Conservation (phyloP, 306 rosid genomes). For the Vicia faba region DNA sequence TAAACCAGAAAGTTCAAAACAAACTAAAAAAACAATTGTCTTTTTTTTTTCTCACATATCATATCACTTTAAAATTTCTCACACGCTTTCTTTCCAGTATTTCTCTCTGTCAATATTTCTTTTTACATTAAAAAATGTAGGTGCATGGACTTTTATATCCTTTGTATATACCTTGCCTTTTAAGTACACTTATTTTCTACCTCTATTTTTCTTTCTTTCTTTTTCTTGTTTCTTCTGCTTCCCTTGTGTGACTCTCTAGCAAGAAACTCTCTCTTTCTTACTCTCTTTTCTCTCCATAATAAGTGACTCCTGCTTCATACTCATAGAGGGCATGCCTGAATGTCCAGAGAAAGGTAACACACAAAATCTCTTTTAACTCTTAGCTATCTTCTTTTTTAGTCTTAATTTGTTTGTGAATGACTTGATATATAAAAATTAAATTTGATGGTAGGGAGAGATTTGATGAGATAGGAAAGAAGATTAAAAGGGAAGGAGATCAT, state of each 20-base stretch:
- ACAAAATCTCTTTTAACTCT: slow-evolving; percentile 20
- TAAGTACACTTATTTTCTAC: slow-evolving; percentile 60
- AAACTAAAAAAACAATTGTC: slow-evolving; percentile 31
- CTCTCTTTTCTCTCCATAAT: slow-evolving; percentile 31
- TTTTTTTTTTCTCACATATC: slow-evolving; percentile 16
- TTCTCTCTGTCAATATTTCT: slow-evolving; percentile 5
- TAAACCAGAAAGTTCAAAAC: slow-evolving; percentile 33
- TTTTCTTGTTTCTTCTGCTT: background rate
- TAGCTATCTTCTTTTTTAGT: background rate
- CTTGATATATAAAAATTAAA: background rate
- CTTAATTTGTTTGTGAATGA: background rate
- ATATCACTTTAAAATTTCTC: background rate
- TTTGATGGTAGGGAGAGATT: slow-evolving; percentile 57
- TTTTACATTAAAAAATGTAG: background rate
- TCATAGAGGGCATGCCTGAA: slow-evolving; percentile 88
- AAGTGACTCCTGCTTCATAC: slow-evolving; percentile 47
- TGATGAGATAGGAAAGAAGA: slow-evolving; percentile 87
- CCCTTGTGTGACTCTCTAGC: slow-evolving; percentile 21
- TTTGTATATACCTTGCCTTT: slow-evolving; percentile 71
- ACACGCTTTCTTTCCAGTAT: slow-evolving; percentile 7
- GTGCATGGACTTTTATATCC: slow-evolving; percentile 47
- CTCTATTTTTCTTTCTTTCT: slow-evolving; percentile 53
- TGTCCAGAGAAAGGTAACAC: slow-evolving; percentile 96
- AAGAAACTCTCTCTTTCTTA: slow-evolving; percentile 5
- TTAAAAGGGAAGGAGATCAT: slow-evolving; percentile 78